These are phyloP conservation scores for Lasiodiplodia citricola DNA, from an alignment of 2,329 filamentous ascomycete genomes.

Conservation along the genomic window DNA sequence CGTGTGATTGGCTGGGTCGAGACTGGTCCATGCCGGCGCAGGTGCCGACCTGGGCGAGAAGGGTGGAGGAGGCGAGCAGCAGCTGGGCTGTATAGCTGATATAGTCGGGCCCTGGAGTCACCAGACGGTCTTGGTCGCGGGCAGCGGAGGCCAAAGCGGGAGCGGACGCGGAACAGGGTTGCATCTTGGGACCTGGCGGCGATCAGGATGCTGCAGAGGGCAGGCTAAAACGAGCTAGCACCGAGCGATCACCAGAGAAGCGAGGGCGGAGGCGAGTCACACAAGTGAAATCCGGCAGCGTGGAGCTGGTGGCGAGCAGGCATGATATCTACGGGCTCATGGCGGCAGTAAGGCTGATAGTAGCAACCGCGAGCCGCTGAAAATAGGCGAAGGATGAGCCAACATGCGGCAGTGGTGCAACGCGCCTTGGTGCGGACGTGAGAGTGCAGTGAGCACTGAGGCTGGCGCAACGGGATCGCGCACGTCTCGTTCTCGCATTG, in stretches of 20 bases:
- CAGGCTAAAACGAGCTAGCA: slow-evolving; percentile 4
- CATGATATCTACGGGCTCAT: not conserved
- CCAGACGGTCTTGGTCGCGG: not conserved
- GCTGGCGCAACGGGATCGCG: not conserved
- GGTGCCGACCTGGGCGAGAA: slow-evolving; percentile 24
- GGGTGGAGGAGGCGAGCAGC: slow-evolving; percentile 21
- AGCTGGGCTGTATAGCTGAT: slow-evolving; percentile 27
- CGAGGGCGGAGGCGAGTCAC: slow-evolving; percentile 24
- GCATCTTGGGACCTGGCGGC: slow-evolving; percentile 24
- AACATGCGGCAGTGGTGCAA: slow-evolving; percentile 23
- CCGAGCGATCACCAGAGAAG: slow-evolving; percentile 16
- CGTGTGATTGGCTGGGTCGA: slow-evolving; percentile 12
- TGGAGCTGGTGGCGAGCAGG: slow-evolving; percentile 5
- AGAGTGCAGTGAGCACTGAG: not conserved
- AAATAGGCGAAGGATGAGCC: slow-evolving; percentile 16
- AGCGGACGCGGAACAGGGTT: slow-evolving; percentile 25
- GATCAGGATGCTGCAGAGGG: slow-evolving; percentile 20
- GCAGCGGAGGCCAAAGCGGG: slow-evolving; percentile 3
- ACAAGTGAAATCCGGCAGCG: slow-evolving; percentile 13
- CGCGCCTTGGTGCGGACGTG: slow-evolving; percentile 1
- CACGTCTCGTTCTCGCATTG: not conserved
- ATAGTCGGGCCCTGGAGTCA: slow-evolving; percentile 19
- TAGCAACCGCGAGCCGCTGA: slow-evolving; percentile 1
- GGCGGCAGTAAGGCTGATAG: slow-evolving; percentile 12
- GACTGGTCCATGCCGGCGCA: slow-evolving; percentile 23